Conservation (phyloP, 257 asterid species). For the Solanum acaule region DNA sequence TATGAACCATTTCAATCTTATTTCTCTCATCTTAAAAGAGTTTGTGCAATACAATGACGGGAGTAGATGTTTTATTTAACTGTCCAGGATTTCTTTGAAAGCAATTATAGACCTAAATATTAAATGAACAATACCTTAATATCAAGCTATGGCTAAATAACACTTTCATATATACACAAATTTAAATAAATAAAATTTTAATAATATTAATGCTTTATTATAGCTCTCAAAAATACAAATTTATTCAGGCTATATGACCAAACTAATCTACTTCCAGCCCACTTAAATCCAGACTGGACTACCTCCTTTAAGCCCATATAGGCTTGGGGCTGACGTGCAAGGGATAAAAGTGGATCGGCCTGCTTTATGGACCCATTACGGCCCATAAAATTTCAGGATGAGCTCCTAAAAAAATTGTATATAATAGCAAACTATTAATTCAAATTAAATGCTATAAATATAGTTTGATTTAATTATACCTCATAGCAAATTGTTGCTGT, state of each 20-base stretch:
- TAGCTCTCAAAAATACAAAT: too few relatives aligned
- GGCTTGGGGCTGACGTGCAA: neutral
- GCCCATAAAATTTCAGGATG: neutral
- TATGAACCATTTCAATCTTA: neutral
- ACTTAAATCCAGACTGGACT: neutral
- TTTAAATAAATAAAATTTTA: too few relatives aligned
- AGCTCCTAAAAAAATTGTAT: too few relatives aligned
- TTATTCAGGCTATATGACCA: too few relatives aligned
- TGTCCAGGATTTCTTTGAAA: neutral
- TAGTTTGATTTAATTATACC: too few relatives aligned
- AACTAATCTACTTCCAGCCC: too few relatives aligned
- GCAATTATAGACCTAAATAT: neutral
- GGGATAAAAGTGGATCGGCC: neutral
- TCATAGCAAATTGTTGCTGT: too few relatives aligned
- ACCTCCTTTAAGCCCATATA: neutral
- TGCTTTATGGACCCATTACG: neutral
- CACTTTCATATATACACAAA: neutral
- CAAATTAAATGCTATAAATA: too few relatives aligned
- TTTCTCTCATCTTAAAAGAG: neutral
- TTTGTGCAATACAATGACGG: too few relatives aligned
- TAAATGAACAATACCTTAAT: too few relatives aligned
- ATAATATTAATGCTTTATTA: too few relatives aligned
- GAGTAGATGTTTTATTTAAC: fast-evolving
- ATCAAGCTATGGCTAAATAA: neutral
- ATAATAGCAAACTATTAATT: too few relatives aligned